Conservation (phyloP, 805 yeast species). For the Suhomyces kilbournensis region DNA sequence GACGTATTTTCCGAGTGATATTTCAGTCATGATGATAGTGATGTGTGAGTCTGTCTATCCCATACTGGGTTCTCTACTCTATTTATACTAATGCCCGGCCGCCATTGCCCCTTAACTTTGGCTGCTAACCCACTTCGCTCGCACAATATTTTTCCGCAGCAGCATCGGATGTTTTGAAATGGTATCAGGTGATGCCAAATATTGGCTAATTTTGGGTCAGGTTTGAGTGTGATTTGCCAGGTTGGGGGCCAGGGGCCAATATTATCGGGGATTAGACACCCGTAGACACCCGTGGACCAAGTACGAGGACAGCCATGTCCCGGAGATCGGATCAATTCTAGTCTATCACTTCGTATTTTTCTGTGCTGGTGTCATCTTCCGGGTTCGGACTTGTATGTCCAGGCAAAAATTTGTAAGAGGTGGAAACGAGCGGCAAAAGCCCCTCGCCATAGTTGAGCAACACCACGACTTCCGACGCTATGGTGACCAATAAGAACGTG, state of each 20-base stretch:
- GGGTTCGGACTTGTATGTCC: slow-evolving; percentile 1
- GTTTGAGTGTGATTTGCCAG: too few relatives aligned
- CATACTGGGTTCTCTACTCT: background rate
- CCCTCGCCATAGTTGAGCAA: slow-evolving; percentile 14
- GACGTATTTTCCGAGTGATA: slow-evolving; percentile 72
- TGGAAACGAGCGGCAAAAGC: slow-evolving; percentile 16
- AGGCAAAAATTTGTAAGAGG: slow-evolving; percentile 13
- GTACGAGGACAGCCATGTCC: background rate
- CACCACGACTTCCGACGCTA: slow-evolving; percentile 17
- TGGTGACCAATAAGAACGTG: slow-evolving; percentile 34
- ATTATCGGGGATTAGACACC: background rate
- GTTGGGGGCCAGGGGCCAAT: background rate
- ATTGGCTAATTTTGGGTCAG: background rate
- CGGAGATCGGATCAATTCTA: background rate
- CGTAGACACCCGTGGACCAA: background rate
- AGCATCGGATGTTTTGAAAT: background rate
- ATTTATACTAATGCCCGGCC: background rate
- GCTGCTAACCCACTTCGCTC: background rate
- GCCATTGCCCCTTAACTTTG: background rate
- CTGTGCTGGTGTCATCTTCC: background rate
- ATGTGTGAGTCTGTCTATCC: background rate
- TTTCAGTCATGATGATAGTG: slow-evolving; percentile 32
- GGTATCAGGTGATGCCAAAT: background rate
- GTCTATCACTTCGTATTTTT: slow-evolving; percentile 1
- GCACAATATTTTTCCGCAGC: background rate